Base-by-base conservation (phyloP, 371 early-diverging fungal genomes). In the Lichtheimia corymbifera region DNA sequence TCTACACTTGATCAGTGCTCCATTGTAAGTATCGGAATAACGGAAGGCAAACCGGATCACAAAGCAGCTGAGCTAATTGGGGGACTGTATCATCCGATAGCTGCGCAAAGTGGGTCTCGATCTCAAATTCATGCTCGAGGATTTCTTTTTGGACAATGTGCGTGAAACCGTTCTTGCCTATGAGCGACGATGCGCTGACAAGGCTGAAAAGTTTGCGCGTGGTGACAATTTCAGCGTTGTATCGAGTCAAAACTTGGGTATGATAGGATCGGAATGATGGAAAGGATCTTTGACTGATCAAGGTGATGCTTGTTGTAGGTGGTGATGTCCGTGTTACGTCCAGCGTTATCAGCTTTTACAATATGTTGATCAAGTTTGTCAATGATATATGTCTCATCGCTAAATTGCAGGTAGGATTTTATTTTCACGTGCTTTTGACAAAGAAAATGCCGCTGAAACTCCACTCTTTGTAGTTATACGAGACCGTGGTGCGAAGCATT, bases 81-180 rank as follows among this genome's bases (percentile, higher is more conserved):
- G 5, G 11, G n/a, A n/a, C n/a, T n/a, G 2, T 35, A 22, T 22
- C 50, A 22, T 22, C 66, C 66, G 67, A 1, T 69, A 87, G 87
- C 80, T 91, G 18, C 68, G 84, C 17, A 83, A 80, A 44, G 80
- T 82, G 4, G 97, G 97, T 2, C 76, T 97, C 20, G 96, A 97
- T 72, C 70, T 96, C 41, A 86, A 83, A 51, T 96, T 95, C 62
- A 79, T 95, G 57, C 70, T 97, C 54, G 93, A 93, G 51, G 85
- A 92, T 20, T 74, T 92, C 43, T 85, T 96, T 49, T 72, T 86
- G 61, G 85, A 83, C 1, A 91, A 93, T 42, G 72, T 93, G 35
- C 85, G 86, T 40, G 77, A 76, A 55, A 85, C 87, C 3, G 83
- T 94, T 17, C 70, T 83, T n/a, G 70, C 76, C 9, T 89, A 88